Evolutionary conservation across 345 rosid species (phyloP).

Genomic region (Turritis glabra): DNA sequence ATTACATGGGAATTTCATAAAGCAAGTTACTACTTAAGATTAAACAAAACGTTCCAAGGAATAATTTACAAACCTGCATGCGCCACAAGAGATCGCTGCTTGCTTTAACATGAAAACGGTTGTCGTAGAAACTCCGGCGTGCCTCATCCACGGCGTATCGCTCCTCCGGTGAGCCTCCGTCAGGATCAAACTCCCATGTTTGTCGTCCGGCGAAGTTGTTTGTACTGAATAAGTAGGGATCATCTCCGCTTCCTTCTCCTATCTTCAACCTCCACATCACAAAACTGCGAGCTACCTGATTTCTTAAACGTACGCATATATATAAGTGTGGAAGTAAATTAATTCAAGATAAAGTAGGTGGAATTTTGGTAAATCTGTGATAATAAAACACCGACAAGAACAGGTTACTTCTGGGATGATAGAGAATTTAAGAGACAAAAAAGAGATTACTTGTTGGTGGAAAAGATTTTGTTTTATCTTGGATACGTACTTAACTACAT

Average conservation of each 20-base stretch:
- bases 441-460: constrained; percentile 13
- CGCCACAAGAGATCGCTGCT: constrained; percentile 39
- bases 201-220: constrained; percentile 38
- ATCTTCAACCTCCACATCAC: constrained; percentile 42
- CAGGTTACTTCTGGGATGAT: constrained; percentile 14
- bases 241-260: constrained; percentile 27
- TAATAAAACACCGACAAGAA: constrained; percentile 19
- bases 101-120: constrained; percentile 34
- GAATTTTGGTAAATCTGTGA: constrained; percentile 1
- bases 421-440: constrained; percentile 3
- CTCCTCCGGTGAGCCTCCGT: constrained; percentile 29
- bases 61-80: constrained; percentile 24
- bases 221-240: constrained; percentile 32
- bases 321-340: neutral
- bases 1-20: too few species aligned
- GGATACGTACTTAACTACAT: constrained; percentile 5
- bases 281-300: neutral
- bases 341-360: neutral
- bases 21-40: too few species aligned
- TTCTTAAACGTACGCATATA: neutral
- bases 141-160: constrained; percentile 17
- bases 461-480: constrained; percentile 15
- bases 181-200: constrained; percentile 35
- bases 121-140: constrained; percentile 29
- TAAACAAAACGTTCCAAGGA: neutral